Base-by-base conservation (phyloP, 176 grass and related monocot genomes). In the Phoenix dactylifera region DNA sequence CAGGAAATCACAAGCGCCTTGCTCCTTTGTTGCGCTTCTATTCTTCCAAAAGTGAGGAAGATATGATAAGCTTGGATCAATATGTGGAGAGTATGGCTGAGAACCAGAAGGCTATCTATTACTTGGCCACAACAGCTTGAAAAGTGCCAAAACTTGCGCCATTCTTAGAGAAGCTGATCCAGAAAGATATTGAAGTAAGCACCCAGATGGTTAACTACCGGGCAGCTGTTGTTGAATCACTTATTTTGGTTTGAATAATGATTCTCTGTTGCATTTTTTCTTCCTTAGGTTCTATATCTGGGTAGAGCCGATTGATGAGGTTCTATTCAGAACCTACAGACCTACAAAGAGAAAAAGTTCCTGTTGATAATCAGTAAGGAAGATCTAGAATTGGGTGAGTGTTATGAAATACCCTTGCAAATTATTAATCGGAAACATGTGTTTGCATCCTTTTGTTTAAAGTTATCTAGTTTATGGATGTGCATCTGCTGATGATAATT, bases 301-400 rank as follows among this genome's bases (percentile, higher is more conserved):
- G n/a, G 70, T 95, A 6, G 85, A 95, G 52, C 85, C 90, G 3
- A 95, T 89, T 48, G 90, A 89, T 81, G 90, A 95, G 74, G 85
- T 95, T 69, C 90, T 39, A 95, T 95, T 65, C 90, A 95, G 82
- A 95, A 89, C 69, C 65, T 95, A 54, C 90, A 95, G 67, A 86
- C 90, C 9, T 95, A 89, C 70, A 95, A 95, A 63, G 90, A 95
- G 59, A 95, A 95, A 59, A 89, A 86, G 50, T 86, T 95, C 64
- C n/a, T n/a, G 82, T 89, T 32, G 90, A 89, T 71, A n/a, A 89
- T 95, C 48, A 89, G 90, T 76, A 95, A 95, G 61, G 85, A 95
- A 28, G 85, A 95, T 62, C 71, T 95, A 25, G 90, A 95, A 76
- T 68, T 95, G 67, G 79, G 90, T 89, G 35, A 76, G 62, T 55